Conservation (phyloP, 2,329 filamentous ascomycete genomes). For the Rutstroemia sp. region DNA sequence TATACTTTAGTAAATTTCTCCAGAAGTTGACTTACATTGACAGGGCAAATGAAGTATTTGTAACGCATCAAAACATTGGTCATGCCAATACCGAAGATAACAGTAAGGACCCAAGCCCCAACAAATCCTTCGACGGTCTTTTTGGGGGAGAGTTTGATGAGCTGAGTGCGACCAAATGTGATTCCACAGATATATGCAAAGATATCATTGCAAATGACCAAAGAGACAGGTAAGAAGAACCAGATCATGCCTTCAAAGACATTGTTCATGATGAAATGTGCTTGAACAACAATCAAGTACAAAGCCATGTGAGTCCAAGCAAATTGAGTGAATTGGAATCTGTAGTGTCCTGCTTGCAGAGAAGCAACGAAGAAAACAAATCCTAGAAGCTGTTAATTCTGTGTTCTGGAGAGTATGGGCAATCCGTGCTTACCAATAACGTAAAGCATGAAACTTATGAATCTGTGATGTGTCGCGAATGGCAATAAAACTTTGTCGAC, state of each 20-base stretch:
- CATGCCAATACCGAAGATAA: constrained; percentile 74
- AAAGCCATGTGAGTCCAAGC: constrained; percentile 99
- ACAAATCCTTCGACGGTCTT: constrained; percentile 99
- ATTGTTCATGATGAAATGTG: constrained; percentile 99
- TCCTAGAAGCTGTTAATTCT: constrained; percentile 44
- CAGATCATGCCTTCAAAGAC: constrained; percentile 99
- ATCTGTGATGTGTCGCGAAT: constrained; percentile 92
- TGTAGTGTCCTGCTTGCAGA: constrained; percentile 91
- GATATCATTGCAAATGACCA: constrained; percentile 98
- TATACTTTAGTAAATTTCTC: too few relatives aligned
- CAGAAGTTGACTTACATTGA: constrained; percentile 54
- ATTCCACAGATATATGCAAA: constrained; percentile 98
- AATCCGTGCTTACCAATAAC: constrained; percentile 67
- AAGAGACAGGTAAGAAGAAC: constrained; percentile 92
- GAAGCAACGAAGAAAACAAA: constrained; percentile 98
- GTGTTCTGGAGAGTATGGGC: background rate
- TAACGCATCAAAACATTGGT: constrained; percentile 81
- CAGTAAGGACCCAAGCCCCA: constrained; percentile 91
- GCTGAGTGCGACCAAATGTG: constrained; percentile 88
- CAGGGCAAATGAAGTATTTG: constrained; percentile 97
- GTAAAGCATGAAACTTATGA: constrained; percentile 98
- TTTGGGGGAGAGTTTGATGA: constrained; percentile 97
- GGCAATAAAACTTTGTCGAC: constrained; percentile 90
- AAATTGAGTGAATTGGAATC: constrained; percentile 98
- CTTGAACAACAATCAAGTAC: constrained; percentile 94